Percentiles rank a stretch among this genome's conserved stretches.
Evolutionary conservation across 2,329 filamentous ascomycete genomes (phyloP).

Genomic region (Lomentospora prolificans): DNA sequence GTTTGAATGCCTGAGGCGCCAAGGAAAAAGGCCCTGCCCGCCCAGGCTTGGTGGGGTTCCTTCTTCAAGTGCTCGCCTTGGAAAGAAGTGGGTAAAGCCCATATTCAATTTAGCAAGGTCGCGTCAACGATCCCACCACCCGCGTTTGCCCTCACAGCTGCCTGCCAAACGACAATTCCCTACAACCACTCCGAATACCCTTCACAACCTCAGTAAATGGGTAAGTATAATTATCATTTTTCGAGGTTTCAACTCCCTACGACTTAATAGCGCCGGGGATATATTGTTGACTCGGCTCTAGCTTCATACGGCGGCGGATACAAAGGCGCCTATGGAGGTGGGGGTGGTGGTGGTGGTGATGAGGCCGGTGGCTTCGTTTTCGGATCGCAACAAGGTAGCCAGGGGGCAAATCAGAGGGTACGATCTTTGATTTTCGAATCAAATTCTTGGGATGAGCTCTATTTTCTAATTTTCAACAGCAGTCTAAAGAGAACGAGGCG

Average conservation of each 20-base stretch:
- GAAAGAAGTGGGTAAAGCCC: neutral
- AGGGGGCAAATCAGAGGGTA: slow-evolving; percentile 36
- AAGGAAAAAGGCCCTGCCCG: too few species aligned
- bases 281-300: neutral
- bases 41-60: too few species aligned
- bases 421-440: slow-evolving; percentile 1
- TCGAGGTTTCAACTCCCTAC: neutral
- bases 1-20: neutral
- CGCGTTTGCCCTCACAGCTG: neutral
- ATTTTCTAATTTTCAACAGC: neutral
- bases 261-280: too few species aligned
- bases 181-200: neutral
- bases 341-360: slow-evolving; percentile 46
- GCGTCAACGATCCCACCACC: neutral
- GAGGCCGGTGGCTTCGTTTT: slow-evolving; percentile 54
- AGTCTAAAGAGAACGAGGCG: slow-evolving; percentile 69
- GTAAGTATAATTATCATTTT: neutral
- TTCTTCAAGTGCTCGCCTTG: too few species aligned
- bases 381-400: slow-evolving; percentile 52
- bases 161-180: neutral
- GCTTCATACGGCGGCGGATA: slow-evolving; percentile 9
- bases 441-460: neutral
- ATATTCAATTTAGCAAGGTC: slow-evolving; percentile 1
- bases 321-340: slow-evolving; percentile 23
- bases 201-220: neutral